Conservation (phyloP, 2,329 filamentous ascomycete genomes). For the Claviceps sp. region DNA sequence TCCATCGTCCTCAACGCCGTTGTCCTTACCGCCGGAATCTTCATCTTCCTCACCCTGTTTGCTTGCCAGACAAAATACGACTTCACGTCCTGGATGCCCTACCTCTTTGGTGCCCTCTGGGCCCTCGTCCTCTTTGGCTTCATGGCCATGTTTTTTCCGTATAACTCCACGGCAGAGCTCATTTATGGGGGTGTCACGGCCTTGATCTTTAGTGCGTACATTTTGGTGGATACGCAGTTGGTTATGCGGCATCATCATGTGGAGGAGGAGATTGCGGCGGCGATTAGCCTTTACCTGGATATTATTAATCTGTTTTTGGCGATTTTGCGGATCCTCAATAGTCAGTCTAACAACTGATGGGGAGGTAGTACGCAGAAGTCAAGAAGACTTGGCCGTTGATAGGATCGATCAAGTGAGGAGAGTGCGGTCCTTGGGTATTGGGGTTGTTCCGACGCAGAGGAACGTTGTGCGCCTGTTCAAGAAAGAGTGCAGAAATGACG, state of each 20-base stretch:
- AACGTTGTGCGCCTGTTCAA: no score
- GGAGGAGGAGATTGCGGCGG: slow-evolving; percentile 92
- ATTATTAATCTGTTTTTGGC: slow-evolving; percentile 95
- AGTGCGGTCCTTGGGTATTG: no score
- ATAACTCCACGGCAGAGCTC: slow-evolving; percentile 69
- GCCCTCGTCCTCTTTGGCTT: slow-evolving; percentile 84
- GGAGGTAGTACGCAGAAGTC: background rate
- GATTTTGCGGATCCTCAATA: slow-evolving; percentile 92
- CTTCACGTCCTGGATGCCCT: slow-evolving; percentile 94
- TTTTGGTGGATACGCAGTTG: slow-evolving; percentile 91
- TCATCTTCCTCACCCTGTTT: slow-evolving; percentile 69
- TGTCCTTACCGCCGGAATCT: slow-evolving; percentile 73
- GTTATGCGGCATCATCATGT: slow-evolving; percentile 93
- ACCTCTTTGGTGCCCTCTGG: slow-evolving; percentile 85
- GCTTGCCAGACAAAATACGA: slow-evolving; percentile 97
- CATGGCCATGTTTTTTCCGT: slow-evolving; percentile 80
- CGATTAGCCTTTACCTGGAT: slow-evolving; percentile 90
- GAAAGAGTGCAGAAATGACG: no score
- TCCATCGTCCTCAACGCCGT: slow-evolving; percentile 81
- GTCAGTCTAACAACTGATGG: slow-evolving; percentile 76
- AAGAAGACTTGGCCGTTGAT: no score
- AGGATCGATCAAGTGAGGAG: no score
- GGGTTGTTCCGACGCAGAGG: no score
- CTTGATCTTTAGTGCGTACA: slow-evolving; percentile 86
- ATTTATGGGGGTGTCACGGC: slow-evolving; percentile 72